Percentiles rank a stretch among this genome's conserved stretches.
phyloP scores from a whole-genome alignment of 768 basidiomycete genomes.

The Ephemerocybe angulata region DNA sequence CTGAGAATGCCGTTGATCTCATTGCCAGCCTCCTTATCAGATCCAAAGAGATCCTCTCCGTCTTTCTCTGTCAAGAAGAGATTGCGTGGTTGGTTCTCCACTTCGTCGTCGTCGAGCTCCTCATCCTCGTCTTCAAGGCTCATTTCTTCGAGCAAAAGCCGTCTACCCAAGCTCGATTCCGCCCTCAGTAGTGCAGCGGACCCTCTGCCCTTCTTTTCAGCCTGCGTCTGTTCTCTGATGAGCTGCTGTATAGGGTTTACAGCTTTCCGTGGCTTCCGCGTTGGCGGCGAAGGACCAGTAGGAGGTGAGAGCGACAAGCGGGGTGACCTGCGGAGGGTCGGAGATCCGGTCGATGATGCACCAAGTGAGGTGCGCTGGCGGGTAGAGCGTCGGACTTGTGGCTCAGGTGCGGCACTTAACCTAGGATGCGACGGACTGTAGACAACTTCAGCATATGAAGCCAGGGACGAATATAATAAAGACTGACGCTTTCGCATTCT shows the following conservation, averaged over 20 bases:
- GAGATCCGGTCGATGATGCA: background rate
- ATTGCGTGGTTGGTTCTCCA: conserved; percentile 12
- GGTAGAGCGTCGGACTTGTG: background rate
- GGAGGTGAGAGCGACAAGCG: background rate
- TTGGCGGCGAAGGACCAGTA: background rate
- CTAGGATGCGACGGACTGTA: background rate
- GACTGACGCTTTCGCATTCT: background rate
- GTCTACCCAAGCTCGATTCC: conserved; percentile 32
- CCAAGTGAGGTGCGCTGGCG: background rate
- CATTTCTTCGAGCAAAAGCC: conserved; percentile 25
- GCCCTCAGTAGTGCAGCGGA: conserved; percentile 42
- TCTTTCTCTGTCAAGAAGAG: conserved; percentile 29
- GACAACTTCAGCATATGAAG: background rate
- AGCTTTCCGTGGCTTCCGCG: conserved; percentile 4
- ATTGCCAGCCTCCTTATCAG: conserved; percentile 34
- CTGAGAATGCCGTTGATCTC: conserved; percentile 44
- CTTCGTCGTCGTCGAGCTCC: background rate
- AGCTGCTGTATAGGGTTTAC: conserved; percentile 52
- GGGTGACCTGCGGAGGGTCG: background rate
- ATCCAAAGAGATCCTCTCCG: conserved; percentile 32
- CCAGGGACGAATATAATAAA: background rate
- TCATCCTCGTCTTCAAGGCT: conserved; percentile 10
- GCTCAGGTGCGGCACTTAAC: background rate
- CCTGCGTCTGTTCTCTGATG: conserved; percentile 47
- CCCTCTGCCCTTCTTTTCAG: conserved; percentile 38